Evolutionary conservation across 2,329 filamentous ascomycete species (phyloP).

Genomic region (Cladosporium sp.): DNA sequence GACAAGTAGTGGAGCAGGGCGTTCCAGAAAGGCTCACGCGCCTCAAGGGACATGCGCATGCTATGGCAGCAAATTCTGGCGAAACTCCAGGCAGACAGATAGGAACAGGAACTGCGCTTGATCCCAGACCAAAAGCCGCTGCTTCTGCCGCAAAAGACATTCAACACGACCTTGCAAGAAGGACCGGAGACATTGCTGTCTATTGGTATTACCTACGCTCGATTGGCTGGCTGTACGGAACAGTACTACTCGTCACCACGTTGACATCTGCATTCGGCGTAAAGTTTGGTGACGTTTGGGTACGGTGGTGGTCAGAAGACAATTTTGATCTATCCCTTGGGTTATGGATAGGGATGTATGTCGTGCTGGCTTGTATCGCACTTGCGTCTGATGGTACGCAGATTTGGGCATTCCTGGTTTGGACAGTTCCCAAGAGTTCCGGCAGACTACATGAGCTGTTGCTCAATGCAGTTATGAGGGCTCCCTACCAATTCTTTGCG

Average conservation of each 20-base stretch:
- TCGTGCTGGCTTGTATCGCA: conserved; percentile 23
- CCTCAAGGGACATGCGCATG: not conserved
- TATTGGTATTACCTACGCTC: conserved; percentile 35
- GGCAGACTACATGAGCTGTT: conserved; percentile 25
- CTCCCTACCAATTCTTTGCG: conserved; percentile 38
- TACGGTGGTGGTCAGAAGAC: conserved; percentile 51
- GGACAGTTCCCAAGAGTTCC: conserved; percentile 23
- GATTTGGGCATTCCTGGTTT: conserved; percentile 26
- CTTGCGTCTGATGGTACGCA: conserved; percentile 18
- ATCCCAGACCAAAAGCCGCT: not conserved
- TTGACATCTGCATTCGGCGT: conserved; percentile 41
- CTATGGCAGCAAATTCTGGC: not conserved
- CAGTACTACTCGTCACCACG: conserved; percentile 31
- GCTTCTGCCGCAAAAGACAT: conserved; percentile 1
- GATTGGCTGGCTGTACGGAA: conserved; percentile 31
- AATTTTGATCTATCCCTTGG: conserved; percentile 18
- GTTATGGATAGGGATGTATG: conserved; percentile 22
- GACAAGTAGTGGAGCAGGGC: not conserved
- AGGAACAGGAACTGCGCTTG: not conserved
- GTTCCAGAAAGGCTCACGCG: not conserved
- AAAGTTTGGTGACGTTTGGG: conserved; percentile 46
- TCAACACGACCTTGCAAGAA: conserved; percentile 25
- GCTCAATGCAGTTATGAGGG: conserved; percentile 25
- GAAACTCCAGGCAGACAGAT: not conserved
- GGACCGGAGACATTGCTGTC: conserved; percentile 43